Conservation (phyloP, 169 alveolate species). For the Eimeria sp. region DNA sequence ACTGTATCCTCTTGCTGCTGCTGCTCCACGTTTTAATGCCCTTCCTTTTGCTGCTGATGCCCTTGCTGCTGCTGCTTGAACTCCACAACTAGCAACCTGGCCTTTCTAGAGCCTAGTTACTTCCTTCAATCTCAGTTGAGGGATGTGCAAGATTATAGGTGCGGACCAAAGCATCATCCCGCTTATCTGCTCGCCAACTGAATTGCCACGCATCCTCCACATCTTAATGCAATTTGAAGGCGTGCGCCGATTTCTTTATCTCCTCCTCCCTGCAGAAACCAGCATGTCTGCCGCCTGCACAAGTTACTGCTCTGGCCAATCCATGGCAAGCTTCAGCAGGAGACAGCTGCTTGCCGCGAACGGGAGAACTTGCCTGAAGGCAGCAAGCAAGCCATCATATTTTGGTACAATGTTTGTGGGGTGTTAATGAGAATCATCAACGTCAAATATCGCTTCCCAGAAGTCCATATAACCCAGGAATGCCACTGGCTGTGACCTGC, state of each 20-base stretch:
- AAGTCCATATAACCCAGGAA: not conserved
- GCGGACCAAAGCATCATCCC: not conserved
- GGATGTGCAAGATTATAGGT: not conserved
- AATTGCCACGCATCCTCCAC: not conserved
- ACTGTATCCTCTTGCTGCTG: too few relatives aligned
- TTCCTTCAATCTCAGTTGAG: not conserved
- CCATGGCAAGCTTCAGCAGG: not conserved
- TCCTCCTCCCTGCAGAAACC: not conserved
- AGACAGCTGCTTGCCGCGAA: not conserved
- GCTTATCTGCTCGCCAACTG: not conserved
- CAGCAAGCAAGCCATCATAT: not conserved
- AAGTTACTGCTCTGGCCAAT: not conserved
- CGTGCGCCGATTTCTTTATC: not conserved
- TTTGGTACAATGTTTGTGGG: too few relatives aligned
- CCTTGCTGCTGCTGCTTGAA: too few relatives aligned
- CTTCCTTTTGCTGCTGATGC: too few relatives aligned
- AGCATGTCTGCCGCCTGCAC: not conserved
- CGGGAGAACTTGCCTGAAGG: not conserved
- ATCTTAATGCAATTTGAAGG: not conserved
- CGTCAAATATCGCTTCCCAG: not conserved
- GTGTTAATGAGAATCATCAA: not conserved
- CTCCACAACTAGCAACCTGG: not conserved
- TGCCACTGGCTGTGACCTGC: not conserved
- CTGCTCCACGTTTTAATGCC: too few relatives aligned
- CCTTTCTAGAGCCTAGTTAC: not conserved